A percentile compares a stretch with the other conserved stretches of the same genome.
Evolutionary conservation across 441 rosid genomes (phyloP).

Genomic region (Euphorbia celastroides): DNA sequence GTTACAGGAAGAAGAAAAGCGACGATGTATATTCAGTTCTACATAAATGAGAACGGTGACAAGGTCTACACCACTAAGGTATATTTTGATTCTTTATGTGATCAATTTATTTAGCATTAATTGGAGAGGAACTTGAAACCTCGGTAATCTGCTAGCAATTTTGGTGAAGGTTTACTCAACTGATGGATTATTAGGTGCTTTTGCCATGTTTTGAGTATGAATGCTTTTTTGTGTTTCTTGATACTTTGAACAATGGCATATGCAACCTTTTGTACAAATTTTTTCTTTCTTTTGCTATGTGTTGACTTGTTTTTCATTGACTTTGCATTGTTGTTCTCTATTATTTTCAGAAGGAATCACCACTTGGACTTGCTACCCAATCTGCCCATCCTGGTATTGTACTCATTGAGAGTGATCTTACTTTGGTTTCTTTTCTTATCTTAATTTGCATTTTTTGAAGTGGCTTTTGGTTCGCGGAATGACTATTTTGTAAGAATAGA

Average conservation of each 20-base stretch:
- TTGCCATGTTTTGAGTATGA: too few relatives aligned
- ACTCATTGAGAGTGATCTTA: too few relatives aligned
- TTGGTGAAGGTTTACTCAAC: too few relatives aligned
- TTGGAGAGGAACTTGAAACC: not conserved
- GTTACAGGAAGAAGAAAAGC: not conserved
- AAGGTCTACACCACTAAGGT: constrained; percentile 98
- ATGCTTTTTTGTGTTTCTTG: not conserved
- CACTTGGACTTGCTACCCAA: constrained; percentile 62
- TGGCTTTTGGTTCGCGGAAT: too few relatives aligned
- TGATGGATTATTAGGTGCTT: too few relatives aligned
- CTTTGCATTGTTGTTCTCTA: not conserved
- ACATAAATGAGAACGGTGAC: constrained; percentile 92
- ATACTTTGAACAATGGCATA: not conserved
- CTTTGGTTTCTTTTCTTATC: too few relatives aligned
- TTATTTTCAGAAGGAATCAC: constrained; percentile 87
- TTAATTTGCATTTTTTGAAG: too few relatives aligned
- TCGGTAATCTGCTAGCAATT: not conserved
- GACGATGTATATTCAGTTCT: constrained; percentile 86
- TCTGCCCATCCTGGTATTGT: constrained; percentile 99
- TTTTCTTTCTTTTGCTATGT: too few relatives aligned
- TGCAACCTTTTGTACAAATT: not conserved
- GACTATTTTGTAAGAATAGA: too few relatives aligned
- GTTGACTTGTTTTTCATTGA: not conserved
- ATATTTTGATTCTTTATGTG: constrained; percentile 4
- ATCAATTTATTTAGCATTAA: not conserved